A percentile compares a stretch with the other conserved stretches of the same genome.
Conservation (phyloP, 768 basidiomycete genomes). For the Termitomyces sp. region DNA sequence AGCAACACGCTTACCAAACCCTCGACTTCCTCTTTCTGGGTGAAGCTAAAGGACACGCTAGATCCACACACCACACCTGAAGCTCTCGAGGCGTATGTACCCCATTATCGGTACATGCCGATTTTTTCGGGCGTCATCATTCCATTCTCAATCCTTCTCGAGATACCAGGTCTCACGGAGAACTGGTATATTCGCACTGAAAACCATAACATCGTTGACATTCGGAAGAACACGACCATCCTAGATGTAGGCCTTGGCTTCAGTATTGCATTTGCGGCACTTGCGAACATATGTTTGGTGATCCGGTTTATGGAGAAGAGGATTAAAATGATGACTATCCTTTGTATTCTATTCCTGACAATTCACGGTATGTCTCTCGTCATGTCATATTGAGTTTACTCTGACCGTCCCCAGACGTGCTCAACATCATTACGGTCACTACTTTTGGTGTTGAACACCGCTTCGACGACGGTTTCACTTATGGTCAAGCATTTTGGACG, state of each 20-base stretch:
- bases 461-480: slow-evolving; percentile 65
- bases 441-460: slow-evolving; percentile 62
- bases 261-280: slow-evolving; percentile 63
- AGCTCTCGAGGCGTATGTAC: slow-evolving; percentile 33
- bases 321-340: slow-evolving; percentile 58
- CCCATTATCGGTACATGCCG: slow-evolving; percentile 61
- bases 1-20: background rate
- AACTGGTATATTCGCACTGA: slow-evolving; percentile 67
- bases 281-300: slow-evolving; percentile 68
- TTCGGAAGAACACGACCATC: slow-evolving; percentile 48
- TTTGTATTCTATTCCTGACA: slow-evolving; percentile 61
- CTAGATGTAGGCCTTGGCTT: slow-evolving; percentile 60
- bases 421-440: slow-evolving; percentile 59
- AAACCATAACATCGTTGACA: slow-evolving; percentile 41
- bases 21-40: slow-evolving; percentile 11
- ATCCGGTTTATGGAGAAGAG: slow-evolving; percentile 69
- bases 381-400: background rate
- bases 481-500: slow-evolving; percentile 72
- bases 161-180: slow-evolving; percentile 77
- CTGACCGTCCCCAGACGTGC: slow-evolving; percentile 46
- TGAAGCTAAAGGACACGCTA: slow-evolving; percentile 14
- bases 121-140: slow-evolving; percentile 66
- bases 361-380: slow-evolving; percentile 54
- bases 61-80: slow-evolving; percentile 20
- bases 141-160: slow-evolving; percentile 77